Base-by-base conservation (phyloP, 202 grass and related monocot species). In the Panicum virgatum region DNA sequence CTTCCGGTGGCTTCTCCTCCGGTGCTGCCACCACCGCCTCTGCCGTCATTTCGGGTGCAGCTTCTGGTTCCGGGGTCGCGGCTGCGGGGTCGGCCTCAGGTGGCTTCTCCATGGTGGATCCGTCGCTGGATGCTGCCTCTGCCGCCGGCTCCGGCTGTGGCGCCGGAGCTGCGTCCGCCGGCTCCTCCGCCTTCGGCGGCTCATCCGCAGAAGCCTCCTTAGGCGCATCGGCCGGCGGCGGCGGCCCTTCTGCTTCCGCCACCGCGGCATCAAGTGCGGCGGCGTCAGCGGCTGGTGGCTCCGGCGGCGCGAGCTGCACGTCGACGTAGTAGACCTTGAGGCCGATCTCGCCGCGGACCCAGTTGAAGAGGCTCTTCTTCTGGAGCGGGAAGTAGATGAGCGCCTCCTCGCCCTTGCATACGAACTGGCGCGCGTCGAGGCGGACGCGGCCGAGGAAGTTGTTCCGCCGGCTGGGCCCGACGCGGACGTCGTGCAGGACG, bases 391-490 rank as follows among this genome's bases (percentile, higher is more conserved):
- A 95, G 63, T 86, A 86, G 57, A 95, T 91, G 61, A 93, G 82
- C 44, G 96, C 96, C 88, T 98, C 96, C 90, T 95, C 96, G 43
- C 96, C 96, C 87, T 88, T 88, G 58, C 84, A 84, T 58, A 98
- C 92, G 77, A 93, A 89, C 78, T 83, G 89, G 32, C 90, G 80
- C 8, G 88, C 86, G 77, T 98, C 88, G 62, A 98, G 66, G 66
- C 86, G 80, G 56, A 98, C 92, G 86, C 87, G 86, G 54, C 96
- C 92, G 26, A 98, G 92, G 82, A 98, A 93, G 45, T 89, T 91
- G 82, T 50, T 95, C 62, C 96, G 87, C 12, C 92, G 76, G 46
- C 84, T 98, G 9, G 96, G 96, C 3, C 84, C 92, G 0, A 91
- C 72, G 40, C 79, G 77, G 45, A 89, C 44, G 43, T 98, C 90